A percentile compares a stretch with the other conserved stretches of the same genome.
These are phyloP conservation scores for Carex littledalei DNA, from an alignment of 176 grass and related monocot species.

Conservation along the genomic window DNA sequence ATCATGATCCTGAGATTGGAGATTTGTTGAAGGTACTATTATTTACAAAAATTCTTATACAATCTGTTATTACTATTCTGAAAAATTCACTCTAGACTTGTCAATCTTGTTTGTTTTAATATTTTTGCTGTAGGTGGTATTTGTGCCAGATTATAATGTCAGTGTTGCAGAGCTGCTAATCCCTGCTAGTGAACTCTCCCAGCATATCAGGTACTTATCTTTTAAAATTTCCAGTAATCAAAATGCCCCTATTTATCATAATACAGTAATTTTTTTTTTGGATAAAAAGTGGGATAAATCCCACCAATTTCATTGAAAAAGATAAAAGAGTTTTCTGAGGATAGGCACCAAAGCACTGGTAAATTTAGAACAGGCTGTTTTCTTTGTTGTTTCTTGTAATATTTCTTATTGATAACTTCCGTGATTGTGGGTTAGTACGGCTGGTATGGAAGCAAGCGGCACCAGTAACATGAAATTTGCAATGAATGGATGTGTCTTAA, in stretches of 20 bases:
- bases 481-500: slow-evolving; percentile 90
- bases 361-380: neutral
- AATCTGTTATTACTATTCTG: slow-evolving; percentile 1
- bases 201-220: slow-evolving; percentile 74
- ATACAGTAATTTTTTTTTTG: neutral
- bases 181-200: slow-evolving; percentile 96
- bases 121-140: slow-evolving; percentile 73
- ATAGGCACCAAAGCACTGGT: neutral
- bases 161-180: slow-evolving; percentile 87
- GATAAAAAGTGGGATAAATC: too few relatives aligned
- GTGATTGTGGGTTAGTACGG: slow-evolving; percentile 53
- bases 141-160: slow-evolving; percentile 98
- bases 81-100: slow-evolving; percentile 33
- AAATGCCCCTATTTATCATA: neutral
- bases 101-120: slow-evolving; percentile 42
- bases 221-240: neutral
- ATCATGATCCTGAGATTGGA: slow-evolving; percentile 90
- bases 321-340: too few relatives aligned
- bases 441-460: slow-evolving; percentile 99
- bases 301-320: too few relatives aligned
- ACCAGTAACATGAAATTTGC: slow-evolving; percentile 99
- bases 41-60: neutral
- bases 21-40: slow-evolving; percentile 85
- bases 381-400: slow-evolving; percentile 5
- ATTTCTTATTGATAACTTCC: slow-evolving; percentile 18